These are phyloP conservation scores for Linderniella brevidens DNA, from an alignment of 257 asterid genomes.

Conservation along the genomic window DNA sequence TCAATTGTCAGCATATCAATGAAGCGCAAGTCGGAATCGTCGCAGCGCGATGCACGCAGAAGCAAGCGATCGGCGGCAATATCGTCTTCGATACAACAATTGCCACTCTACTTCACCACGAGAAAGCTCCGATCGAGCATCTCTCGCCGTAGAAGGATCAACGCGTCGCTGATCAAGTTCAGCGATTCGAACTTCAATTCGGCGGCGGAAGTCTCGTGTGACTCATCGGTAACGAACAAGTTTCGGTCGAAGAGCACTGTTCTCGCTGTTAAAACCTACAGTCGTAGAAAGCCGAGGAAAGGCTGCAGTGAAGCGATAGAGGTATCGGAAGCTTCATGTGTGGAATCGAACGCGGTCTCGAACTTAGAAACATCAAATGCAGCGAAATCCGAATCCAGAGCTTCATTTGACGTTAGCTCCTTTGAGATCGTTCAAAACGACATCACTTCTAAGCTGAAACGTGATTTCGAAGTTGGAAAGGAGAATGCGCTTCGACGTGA, in stretches of 20 bases:
- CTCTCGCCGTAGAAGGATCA: constrained; percentile 41
- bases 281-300: constrained; percentile 11
- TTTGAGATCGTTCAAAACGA: not conserved
- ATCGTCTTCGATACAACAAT: too few relatives aligned
- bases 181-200: constrained; percentile 15
- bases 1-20: too few relatives aligned
- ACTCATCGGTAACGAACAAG: constrained; percentile 25
- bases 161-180: constrained; percentile 33
- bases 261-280: constrained; percentile 20
- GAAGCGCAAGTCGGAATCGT: too few relatives aligned
- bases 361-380: constrained; percentile 15
- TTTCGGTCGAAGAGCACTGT: constrained; percentile 15
- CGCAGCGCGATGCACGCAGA: too few relatives aligned
- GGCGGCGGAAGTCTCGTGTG: constrained; percentile 36
- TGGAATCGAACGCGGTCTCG: constrained; percentile 52
- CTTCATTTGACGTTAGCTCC: constrained; percentile 16
- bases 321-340: constrained; percentile 71
- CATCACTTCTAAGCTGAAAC: constrained; percentile 12
- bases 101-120: constrained; percentile 8
- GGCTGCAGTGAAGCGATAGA: constrained; percentile 18
- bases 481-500: too few relatives aligned
- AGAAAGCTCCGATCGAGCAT: constrained; percentile 57
- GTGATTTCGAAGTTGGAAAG: not conserved
- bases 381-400: constrained; percentile 27
- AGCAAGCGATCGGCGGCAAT: too few relatives aligned